Evolutionary conservation across 1,139 yeast genomes (phyloP).

Genomic region (Sugiyamaella novakii): DNA sequence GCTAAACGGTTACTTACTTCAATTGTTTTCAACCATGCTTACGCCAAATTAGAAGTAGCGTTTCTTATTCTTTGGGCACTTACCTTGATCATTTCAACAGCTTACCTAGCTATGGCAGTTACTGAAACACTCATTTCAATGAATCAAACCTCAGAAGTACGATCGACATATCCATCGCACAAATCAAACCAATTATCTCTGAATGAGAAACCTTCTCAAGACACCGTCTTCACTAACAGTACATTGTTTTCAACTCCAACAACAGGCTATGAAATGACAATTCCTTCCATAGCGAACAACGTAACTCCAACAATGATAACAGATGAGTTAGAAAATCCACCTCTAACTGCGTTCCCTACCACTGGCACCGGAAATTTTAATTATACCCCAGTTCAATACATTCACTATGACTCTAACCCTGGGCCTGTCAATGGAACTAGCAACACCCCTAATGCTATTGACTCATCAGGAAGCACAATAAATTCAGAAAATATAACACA

Average conservation of each 20-base stretch:
- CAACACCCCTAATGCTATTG: conserved; percentile 1
- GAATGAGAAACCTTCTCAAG: conserved; percentile 17
- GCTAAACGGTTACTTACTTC: conserved; percentile 17
- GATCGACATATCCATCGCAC: background rate
- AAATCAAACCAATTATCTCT: conserved; percentile 11
- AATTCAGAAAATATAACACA: conserved; percentile 13
- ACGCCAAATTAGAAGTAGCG: conserved; percentile 20
- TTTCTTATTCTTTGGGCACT: conserved; percentile 24
- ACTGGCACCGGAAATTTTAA: conserved; percentile 6
- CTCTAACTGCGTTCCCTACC: background rate
- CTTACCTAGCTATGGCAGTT: conserved; percentile 21
- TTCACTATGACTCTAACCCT: too few relatives aligned
- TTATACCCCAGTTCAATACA: conserved; percentile 10
- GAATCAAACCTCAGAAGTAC: background rate
- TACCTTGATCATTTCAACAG: conserved; percentile 19
- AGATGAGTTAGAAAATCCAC: conserved; percentile 3
- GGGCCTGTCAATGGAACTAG: too few relatives aligned
- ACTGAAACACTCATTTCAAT: conserved; percentile 16
- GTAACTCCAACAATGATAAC: background rate
- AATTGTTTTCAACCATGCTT: background rate
- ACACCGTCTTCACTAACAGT: conserved; percentile 13
- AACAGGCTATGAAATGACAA: conserved; percentile 5
- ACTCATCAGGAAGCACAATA: conserved; percentile 5
- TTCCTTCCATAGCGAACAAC: conserved; percentile 3
- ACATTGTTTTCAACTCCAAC: conserved; percentile 7